Base-by-base conservation (phyloP, 306 rosid species). In the Nissolia schottii region DNA sequence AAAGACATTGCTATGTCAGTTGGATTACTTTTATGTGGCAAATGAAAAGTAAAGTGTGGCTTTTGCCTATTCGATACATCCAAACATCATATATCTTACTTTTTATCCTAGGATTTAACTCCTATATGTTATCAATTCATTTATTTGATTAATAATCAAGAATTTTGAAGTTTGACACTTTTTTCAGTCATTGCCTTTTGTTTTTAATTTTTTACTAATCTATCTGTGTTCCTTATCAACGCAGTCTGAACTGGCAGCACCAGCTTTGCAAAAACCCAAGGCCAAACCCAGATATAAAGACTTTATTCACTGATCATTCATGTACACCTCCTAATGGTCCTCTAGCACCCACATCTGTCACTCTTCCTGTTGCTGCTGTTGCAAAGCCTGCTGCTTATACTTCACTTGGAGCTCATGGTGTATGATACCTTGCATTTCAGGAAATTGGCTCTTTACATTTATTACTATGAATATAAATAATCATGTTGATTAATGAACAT, bases 161-260 rank as follows among this genome's bases (percentile, higher is more conserved):
- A 28, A 70, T 43, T 55, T 70, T 46, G 35, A 56, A 66, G 74
- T 20, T 63, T 37, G 7, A 3, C 62, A 16, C n/a, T 7, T 40
- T 56, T 29, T 63, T 37, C 29, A 41, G 14, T 29, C 49, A 5
- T n/a, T 68, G 35, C 23, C 64, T 12, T 64, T 54, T 32, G 40
- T 49, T 66, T 3, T 49, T 45, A 43, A 64, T 64, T 49, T 66
- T 3, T 49, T 45, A 43, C 64, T 64, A 73, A 63, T 63, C 28
- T 68, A 25, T 76, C n/a, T 64, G 32, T 27, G 37, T 45, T 55
- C 61, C 41, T 70, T 77, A 66, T 80, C 69, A 46, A 31, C 80
- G 82, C 87, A 92, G 98, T 79, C 83, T 93, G 84, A 93, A 93
- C 79, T 93, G 96, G 98, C 98, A 93, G 83, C 98, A 93, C 80